Evolutionary conservation across 2,329 filamentous ascomycete species (phyloP), one percentile per base, ranked within the genome.

Genomic region (Dactylonectria macrodidyma): DNA sequence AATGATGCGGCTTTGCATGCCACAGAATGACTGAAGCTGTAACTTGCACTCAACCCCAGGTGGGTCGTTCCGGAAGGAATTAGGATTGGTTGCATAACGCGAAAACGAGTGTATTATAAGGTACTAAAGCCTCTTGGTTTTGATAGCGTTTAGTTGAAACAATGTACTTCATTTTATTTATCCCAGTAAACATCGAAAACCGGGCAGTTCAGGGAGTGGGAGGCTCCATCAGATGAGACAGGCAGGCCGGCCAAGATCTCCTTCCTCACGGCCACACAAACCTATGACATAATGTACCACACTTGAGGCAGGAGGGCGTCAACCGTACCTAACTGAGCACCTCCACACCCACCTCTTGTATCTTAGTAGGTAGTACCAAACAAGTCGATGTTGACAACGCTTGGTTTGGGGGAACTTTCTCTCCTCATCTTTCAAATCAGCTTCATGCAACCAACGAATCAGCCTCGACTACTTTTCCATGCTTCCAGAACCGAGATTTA

Each of bases 21-120:
- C 51, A 8, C n/a, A 36, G 33, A 33, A 54, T 19, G n/a, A 6
- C 30, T 54, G 30, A 6, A 6, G 51, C 22, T 54, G 30, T 36
- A 22, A n/a, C 19, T 36, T 54, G 22, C 5, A 11, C 11, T 54
- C n/a, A 36, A 14, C 51, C 33, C 36, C 51, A 36, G 51, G 46
- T 10, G 22, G 19, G 50, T 12, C 50, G n/a, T 36, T 24, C 34
- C 33, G n/a, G n/a, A n/a, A 19, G 33, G 51, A 22, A 36, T 12
- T 6, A 30, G 10, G 19, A 48, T 41, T 41, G 24, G 57, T 8
- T 26, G 19, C 19, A 51, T 36, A 46, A 46, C 19, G 33, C 19
- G 19, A 59, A 59, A 50, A 58, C 33, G 57, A 59, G 16, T 51
- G 33, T 51, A 59, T 59, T 33, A 51, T 41, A 59, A 26, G 33